Evolutionary conservation across 257 asterid genomes (phyloP), one percentile per base, ranked within the genome.

Genomic region (Solanum stenotomum): DNA sequence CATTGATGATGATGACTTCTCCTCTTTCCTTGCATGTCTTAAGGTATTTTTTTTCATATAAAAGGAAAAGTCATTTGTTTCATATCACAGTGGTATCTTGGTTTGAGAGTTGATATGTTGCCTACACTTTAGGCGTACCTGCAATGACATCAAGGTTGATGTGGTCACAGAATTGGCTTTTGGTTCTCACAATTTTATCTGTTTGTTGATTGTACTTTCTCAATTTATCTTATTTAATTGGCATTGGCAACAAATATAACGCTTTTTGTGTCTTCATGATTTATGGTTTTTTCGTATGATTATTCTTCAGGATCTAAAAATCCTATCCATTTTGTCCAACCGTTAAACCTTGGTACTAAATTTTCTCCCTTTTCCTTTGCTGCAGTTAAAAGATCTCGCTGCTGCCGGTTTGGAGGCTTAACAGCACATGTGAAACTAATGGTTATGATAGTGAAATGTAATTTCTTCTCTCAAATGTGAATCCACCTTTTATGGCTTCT

Each of bases 401-500:
- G 68, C 23, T 44, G 89, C 84, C 75, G 76, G 70, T 81, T 29
- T 88, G 89, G 89, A 88, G 40, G 87, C 85, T 70, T 87, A 87
- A 90, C 83, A 90, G 91, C 83, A 87, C 49, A 65, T 84, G 10
- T 85, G 89, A 86, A 78, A 86, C 89, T 77, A 89, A 38, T 87
- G 72, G 83, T 88, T 78, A 83, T 59, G 87, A 86, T 56, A 68
- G 87, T 42, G 31, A 77, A 88, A 49, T 86, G 89, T 9, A 44
- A 5, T 81, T 49, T 88, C 84, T 87, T 59, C 70, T 79, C 83
- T 88, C 59, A 76, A 88, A 31, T 20, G 84, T 85, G 78, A 89
- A 87, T 89, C 74, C 79, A 87, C 91, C 90, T 90, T 63, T n/a
- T 84, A 74, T 85, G 81, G 91, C 89, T 86, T 59, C 38, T 37